Base-by-base conservation (phyloP, 345 rosid species). In the Lepidium aucheri region DNA sequence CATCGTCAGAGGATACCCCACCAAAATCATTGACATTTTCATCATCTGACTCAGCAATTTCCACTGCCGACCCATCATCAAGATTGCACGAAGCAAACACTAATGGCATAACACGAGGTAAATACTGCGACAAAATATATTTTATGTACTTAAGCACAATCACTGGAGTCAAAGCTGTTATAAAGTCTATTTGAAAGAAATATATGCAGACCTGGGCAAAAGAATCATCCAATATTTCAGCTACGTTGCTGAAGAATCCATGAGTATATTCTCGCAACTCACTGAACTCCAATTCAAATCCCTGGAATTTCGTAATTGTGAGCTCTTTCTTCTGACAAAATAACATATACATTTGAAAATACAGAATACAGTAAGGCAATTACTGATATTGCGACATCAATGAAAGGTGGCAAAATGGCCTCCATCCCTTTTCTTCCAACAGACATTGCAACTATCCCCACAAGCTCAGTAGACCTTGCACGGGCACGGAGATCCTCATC, bases 401-500 rank as follows among this genome's bases (percentile, higher is more conserved):
- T 81, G 74, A 84, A 95, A 55, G 98, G 85, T 43, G 88, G 81
- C 72, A 95, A 67, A 74, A 91, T 81, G 43, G 96, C 79, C 69
- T 91, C 96, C 89, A 89, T 91, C 72, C 94, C 81, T 42, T 52
- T 26, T 77, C 85, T 91, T 53, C 98, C 96, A 77, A 85, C 90
- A 74, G 96, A 83, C 99, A 91, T 91, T n/a, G 98, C 95, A 41
- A 91, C 94, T 73, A 95, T 91, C 72, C 99, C 98, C 54, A 95
- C 98, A 79, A 95, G 96, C 82, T 95, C 99, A 20, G 99, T 95
- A 30, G 99, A 85, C 78, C 99, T 87, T 14, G 99, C 96, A 63
- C 99, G 87, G 22, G 95, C 81, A 62, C 93, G 84, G 53, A 95
- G 95, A 81, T 89, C 99, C 74, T 89, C 96, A 73, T 91, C 95